A percentile compares a stretch with the other conserved stretches of the same genome.
These are phyloP conservation scores for Backusella morwellensis DNA, from an alignment of 192 early-diverging fungal species.

Conservation along the genomic window DNA sequence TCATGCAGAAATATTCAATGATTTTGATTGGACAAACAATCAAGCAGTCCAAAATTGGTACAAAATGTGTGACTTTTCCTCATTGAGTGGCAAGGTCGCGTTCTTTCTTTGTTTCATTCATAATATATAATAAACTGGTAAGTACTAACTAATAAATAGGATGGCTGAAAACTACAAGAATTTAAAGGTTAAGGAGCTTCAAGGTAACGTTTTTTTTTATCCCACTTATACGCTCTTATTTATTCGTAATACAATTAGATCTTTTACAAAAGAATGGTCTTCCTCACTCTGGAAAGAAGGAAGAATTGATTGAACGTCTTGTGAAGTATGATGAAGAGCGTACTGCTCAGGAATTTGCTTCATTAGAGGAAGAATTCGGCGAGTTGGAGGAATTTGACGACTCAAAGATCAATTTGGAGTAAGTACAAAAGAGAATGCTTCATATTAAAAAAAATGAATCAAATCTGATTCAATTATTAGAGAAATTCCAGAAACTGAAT, in stretches of 20 bases:
- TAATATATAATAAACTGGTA: background rate
- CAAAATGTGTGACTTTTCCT: background rate
- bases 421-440: background rate
- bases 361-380: slow-evolving; percentile 29
- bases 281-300: slow-evolving; percentile 62
- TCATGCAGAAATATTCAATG: background rate
- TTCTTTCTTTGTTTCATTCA: slow-evolving; percentile 14
- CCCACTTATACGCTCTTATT: background rate
- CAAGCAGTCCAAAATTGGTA: background rate
- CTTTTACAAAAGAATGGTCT: slow-evolving; percentile 51
- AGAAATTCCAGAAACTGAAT: slow-evolving; percentile 9
- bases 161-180: slow-evolving; percentile 36
- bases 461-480: background rate
- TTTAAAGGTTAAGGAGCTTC: slow-evolving; percentile 55
- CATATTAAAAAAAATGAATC: background rate
- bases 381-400: slow-evolving; percentile 38
- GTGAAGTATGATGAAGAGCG: slow-evolving; percentile 51
- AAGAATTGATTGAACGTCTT: slow-evolving; percentile 60
- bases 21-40: background rate
- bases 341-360: slow-evolving; percentile 34
- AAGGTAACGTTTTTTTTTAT: slow-evolving; percentile 24
- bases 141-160: background rate
- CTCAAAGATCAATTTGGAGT: slow-evolving; percentile 34
- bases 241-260: slow-evolving; percentile 25
- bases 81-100: background rate